Percentiles rank a stretch among this genome's conserved stretches.
These are phyloP conservation scores for Alopecurus myosuroides DNA, from an alignment of 176 grass and related monocot species.

Conservation along the genomic window DNA sequence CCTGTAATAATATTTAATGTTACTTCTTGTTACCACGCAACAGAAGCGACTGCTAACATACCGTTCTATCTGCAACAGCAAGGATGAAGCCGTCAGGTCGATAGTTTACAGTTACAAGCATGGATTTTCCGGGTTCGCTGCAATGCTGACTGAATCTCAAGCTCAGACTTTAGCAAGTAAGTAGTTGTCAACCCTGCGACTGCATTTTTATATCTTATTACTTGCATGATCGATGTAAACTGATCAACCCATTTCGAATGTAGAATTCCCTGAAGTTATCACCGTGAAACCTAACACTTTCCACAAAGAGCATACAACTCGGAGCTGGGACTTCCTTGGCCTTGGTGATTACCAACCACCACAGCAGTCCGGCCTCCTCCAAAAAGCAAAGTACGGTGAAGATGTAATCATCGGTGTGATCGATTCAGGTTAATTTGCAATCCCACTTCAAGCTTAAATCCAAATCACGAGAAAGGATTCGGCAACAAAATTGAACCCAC, in stretches of 20 bases:
- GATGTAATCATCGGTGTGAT: conserved; percentile 33
- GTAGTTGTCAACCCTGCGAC: not conserved
- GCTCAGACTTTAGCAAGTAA: not conserved
- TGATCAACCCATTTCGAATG: not conserved
- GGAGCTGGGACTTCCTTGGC: conserved; percentile 43
- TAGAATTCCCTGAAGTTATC: conserved; percentile 36
- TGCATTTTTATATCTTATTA: not conserved
- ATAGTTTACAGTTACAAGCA: conserved; percentile 17
- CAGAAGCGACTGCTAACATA: not conserved
- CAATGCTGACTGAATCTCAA: conserved; percentile 19
- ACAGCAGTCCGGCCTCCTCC: not conserved
- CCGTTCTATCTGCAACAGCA: not conserved
- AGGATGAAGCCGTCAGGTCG: conserved; percentile 1
- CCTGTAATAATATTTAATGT: not conserved
- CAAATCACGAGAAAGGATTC: not conserved
- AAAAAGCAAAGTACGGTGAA: conserved; percentile 37
- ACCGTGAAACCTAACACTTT: conserved; percentile 21
- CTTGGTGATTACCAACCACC: not conserved
- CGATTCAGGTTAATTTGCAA: conserved; percentile 25
- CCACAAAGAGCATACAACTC: conserved; percentile 8
- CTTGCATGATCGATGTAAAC: not conserved
- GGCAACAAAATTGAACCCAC: not conserved
- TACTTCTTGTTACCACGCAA: rapidly evolving
- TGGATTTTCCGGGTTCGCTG: conserved; percentile 17
- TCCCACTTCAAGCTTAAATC: not conserved